Evolutionary conservation across 768 basidiomycete genomes (phyloP).

Genomic region (Tylopilus cervinicoccineus): DNA sequence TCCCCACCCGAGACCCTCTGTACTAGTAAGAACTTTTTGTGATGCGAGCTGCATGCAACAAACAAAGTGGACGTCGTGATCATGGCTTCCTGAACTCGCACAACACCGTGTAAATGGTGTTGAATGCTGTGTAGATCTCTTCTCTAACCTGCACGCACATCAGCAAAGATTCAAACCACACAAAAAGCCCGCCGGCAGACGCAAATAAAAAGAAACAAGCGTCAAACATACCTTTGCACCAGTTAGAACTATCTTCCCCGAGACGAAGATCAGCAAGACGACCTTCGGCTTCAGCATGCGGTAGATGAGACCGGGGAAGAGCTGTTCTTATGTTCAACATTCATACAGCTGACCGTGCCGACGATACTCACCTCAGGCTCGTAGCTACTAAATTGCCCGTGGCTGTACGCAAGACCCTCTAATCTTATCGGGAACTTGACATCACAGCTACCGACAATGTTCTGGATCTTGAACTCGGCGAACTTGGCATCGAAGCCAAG

Average conservation of each 20-base stretch:
- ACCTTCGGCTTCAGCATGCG: constrained; percentile 99
- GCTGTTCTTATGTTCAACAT: constrained; percentile 38
- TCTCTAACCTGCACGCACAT: constrained; percentile 78
- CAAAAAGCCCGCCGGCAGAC: neutral
- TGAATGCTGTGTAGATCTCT: constrained; percentile 99
- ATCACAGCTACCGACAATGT: constrained; percentile 97
- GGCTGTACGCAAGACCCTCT: constrained; percentile 95
- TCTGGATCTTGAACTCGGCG: constrained; percentile 99
- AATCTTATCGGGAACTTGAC: constrained; percentile 98
- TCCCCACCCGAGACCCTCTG: constrained; percentile 29
- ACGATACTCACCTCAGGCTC: constrained; percentile 81
- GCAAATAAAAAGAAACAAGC: neutral
- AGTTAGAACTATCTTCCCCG: constrained; percentile 97
- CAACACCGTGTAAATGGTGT: constrained; percentile 97
- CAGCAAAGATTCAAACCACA: constrained; percentile 33
- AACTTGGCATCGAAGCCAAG: constrained; percentile 99
- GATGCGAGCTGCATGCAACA: neutral
- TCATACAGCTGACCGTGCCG: neutral
- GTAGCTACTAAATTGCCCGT: constrained; percentile 97
- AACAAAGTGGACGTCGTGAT: neutral
- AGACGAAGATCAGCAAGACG: constrained; percentile 96
- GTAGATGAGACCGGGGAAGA: constrained; percentile 98
- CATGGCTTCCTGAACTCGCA: constrained; percentile 91
- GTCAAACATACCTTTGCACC: constrained; percentile 97
- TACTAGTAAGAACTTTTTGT: constrained; percentile 23